Evolutionary conservation across 768 basidiomycete species (phyloP).

Genomic region (Tulasnella sp.): DNA sequence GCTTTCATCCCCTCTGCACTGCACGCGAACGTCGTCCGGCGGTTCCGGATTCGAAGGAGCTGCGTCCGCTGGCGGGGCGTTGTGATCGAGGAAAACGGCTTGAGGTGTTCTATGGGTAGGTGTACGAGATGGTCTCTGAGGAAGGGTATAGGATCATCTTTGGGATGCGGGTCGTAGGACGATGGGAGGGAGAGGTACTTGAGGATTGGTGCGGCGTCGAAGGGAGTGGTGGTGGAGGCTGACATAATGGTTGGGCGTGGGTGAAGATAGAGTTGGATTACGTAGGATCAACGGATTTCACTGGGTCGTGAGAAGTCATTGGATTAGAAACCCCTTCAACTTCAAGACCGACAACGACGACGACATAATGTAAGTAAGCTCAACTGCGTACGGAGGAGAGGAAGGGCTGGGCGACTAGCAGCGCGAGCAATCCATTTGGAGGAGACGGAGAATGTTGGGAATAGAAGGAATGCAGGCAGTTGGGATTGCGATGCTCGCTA

Average conservation of each 20-base stretch:
- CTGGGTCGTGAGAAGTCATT: background rate
- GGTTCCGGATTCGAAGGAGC: conserved; percentile 56
- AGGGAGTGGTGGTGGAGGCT: background rate
- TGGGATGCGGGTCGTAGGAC: conserved; percentile 51
- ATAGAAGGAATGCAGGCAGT: background rate
- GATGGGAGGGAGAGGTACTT: conserved; percentile 46
- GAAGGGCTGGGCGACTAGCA: background rate
- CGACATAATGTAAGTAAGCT: conserved; percentile 1
- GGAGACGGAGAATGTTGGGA: background rate
- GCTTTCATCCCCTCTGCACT: conserved; percentile 26
- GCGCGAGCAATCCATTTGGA: background rate
- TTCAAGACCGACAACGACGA: background rate
- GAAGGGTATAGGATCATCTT: conserved; percentile 47
- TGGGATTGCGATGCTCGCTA: background rate
- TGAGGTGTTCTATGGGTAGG: conserved; percentile 55
- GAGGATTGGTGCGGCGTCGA: conserved; percentile 25
- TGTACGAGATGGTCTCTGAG: conserved; percentile 44
- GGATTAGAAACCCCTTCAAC: background rate
- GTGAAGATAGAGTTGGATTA: background rate
- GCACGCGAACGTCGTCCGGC: conserved; percentile 51
- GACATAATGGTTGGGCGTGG: background rate
- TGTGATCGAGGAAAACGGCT: conserved; percentile 31
- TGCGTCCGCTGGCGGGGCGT: conserved; percentile 54
- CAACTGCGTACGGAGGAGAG: background rate
- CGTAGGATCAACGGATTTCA: background rate